phyloP scores from a whole-genome alignment of 768 basidiomycete species.

The Chalciporus piperatus region DNA sequence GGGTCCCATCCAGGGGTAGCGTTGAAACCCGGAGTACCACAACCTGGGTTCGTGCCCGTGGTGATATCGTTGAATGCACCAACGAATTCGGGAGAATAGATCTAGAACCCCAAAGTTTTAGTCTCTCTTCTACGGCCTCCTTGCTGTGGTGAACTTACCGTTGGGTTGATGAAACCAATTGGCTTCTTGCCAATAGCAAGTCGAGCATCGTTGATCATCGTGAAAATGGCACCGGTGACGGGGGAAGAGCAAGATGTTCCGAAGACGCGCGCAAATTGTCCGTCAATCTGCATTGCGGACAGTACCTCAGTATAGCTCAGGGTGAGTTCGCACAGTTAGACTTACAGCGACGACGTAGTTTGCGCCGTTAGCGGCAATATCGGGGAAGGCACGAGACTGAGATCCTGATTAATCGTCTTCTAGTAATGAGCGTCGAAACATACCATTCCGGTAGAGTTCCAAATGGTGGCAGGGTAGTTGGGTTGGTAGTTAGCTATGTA shows the following conservation, averaged over 20 bases:
- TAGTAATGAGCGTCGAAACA: not conserved
- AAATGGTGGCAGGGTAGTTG: conserved; percentile 8
- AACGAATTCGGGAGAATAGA: conserved; percentile 41
- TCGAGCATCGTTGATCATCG: conserved; percentile 36
- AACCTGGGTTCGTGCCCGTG: conserved; percentile 20
- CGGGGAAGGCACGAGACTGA: conserved; percentile 36
- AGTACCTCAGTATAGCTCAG: too few species aligned
- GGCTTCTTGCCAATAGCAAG: conserved; percentile 27
- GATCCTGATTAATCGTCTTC: not conserved
- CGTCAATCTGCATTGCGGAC: not conserved
- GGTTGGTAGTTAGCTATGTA: conserved; percentile 24
- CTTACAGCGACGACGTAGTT: conserved; percentile 9
- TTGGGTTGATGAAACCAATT: conserved; percentile 43
- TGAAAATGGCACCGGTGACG: conserved; percentile 28
- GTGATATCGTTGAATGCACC: conserved; percentile 47
- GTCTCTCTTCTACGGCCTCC: not conserved
- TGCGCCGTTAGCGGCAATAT: conserved; percentile 36
- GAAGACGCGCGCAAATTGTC: conserved; percentile 4
- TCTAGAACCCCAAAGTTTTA: conserved; percentile 25
- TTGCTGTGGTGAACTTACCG: conserved; percentile 21
- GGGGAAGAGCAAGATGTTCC: conserved; percentile 35
- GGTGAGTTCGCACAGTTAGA: not conserved
- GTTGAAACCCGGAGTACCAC: conserved; percentile 10
- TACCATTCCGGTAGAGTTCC: conserved; percentile 11
- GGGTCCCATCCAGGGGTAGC: conserved; percentile 12